Percentiles rank a stretch among this genome's conserved stretches.
phyloP scores from a whole-genome alignment of 1,284 basidiomycete species.

The Wallemia hederae region DNA sequence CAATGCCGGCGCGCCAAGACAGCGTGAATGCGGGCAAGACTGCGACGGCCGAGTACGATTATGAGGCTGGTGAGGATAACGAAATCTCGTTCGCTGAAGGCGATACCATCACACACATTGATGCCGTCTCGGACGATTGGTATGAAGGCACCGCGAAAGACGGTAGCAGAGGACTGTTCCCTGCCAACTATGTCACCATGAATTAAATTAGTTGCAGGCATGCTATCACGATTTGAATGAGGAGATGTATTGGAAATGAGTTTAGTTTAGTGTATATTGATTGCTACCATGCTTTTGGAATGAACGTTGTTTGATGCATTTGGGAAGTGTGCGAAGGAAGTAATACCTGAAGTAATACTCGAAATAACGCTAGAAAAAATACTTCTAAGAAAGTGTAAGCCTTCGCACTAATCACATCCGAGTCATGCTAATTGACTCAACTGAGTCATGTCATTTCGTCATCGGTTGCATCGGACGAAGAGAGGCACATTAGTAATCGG shows the following conservation, averaged over 20 bases:
- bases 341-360: too few relatives aligned
- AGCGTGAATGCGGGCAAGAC: constrained; percentile 6
- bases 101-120: constrained; percentile 40
- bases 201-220: constrained; percentile 1
- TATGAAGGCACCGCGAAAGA: constrained; percentile 41
- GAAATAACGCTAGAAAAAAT: too few relatives aligned
- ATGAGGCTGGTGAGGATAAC: constrained; percentile 63
- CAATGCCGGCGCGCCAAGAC: constrained; percentile 17
- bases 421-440: too few relatives aligned
- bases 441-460: too few relatives aligned
- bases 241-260: neutral
- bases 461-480: too few relatives aligned
- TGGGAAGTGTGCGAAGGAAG: too few relatives aligned
- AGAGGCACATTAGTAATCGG: too few relatives aligned
- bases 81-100: constrained; percentile 60
- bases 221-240: neutral
- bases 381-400: too few relatives aligned
- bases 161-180: constrained; percentile 49
- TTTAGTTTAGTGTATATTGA: too few relatives aligned
- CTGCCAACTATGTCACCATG: constrained; percentile 25
- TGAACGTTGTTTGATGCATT: too few relatives aligned
- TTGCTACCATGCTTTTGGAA: too few relatives aligned
- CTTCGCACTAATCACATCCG: too few relatives aligned
- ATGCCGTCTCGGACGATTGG: constrained; percentile 47
- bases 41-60: constrained; percentile 22